These are phyloP conservation scores for Macrolepiota fuliginosa DNA, from an alignment of 768 basidiomycete species.

Conservation along the genomic window DNA sequence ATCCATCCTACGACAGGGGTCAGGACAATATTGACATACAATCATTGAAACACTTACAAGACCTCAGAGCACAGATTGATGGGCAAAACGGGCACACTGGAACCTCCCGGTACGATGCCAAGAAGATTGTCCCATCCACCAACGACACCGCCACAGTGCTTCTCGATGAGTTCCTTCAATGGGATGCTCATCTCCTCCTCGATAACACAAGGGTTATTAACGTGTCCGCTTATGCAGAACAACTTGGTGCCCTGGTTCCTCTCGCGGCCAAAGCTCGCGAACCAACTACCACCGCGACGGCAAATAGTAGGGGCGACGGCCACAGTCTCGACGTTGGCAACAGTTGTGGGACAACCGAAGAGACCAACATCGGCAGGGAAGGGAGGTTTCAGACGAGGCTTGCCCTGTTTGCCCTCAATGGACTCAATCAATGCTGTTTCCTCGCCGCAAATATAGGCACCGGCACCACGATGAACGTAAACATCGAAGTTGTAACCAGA, in stretches of 20 bases:
- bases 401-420: slow-evolving; percentile 97
- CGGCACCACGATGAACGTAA: slow-evolving; percentile 97
- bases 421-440: slow-evolving; percentile 98
- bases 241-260: slow-evolving; percentile 97
- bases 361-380: slow-evolving; percentile 98
- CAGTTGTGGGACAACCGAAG: slow-evolving; percentile 96
- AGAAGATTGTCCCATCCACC: slow-evolving; percentile 98
- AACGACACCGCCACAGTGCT: slow-evolving; percentile 92
- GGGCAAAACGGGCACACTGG: slow-evolving; percentile 91
- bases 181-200: slow-evolving; percentile 99
- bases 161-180: slow-evolving; percentile 88
- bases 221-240: slow-evolving; percentile 95
- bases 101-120: slow-evolving; percentile 95
- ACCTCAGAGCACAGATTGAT: slow-evolving; percentile 82
- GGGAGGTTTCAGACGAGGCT: slow-evolving; percentile 95
- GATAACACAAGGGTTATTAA: slow-evolving; percentile 96
- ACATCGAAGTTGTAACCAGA: slow-evolving; percentile 96
- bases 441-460: slow-evolving; percentile 98
- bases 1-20: slow-evolving; percentile 70
- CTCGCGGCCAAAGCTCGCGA: slow-evolving; percentile 87
- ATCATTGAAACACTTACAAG: slow-evolving; percentile 54
- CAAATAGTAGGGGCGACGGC: slow-evolving; percentile 97
- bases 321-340: slow-evolving; percentile 98
- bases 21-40: slow-evolving; percentile 10
- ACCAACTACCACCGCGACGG: slow-evolving; percentile 86